phyloP scores from a whole-genome alignment of 805 yeast species.

The Ogataea thermomethanolica region DNA sequence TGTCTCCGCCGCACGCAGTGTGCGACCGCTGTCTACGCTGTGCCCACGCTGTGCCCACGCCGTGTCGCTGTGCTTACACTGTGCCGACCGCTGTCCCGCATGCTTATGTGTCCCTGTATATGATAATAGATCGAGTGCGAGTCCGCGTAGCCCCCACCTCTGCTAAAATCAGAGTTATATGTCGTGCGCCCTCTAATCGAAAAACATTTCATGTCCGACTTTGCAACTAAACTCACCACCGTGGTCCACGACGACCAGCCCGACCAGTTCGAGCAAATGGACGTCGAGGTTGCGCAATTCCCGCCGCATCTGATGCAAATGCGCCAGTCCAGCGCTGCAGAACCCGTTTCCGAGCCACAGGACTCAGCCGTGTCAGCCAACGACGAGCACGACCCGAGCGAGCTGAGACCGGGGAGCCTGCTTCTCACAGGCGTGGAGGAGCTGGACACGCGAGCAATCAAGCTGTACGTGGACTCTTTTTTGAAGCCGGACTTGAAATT shows the following conservation, averaged over 20 bases:
- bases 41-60: no score
- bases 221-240: slow-evolving; percentile 18
- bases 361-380: slow-evolving; percentile 2
- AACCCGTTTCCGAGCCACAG: slow-evolving; percentile 2
- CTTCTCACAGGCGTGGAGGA: slow-evolving; percentile 60
- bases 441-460: slow-evolving; percentile 57
- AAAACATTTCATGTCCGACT: slow-evolving; percentile 17
- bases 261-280: slow-evolving; percentile 14
- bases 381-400: slow-evolving; percentile 20
- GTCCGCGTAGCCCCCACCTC: no score
- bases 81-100: no score
- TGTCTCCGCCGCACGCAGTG: no score
- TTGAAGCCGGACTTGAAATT: slow-evolving; percentile 33
- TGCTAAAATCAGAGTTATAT: not conserved
- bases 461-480: slow-evolving; percentile 48
- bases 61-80: no score
- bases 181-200: slow-evolving; percentile 4
- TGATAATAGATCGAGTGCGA: no score
- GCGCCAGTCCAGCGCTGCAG: slow-evolving; percentile 1
- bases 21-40: no score
- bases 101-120: no score
- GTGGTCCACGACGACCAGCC: slow-evolving; percentile 18
- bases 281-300: slow-evolving; percentile 16
- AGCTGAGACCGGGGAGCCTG: slow-evolving; percentile 45
- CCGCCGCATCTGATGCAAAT: slow-evolving; percentile 26